Conservation (phyloP, 2,329 filamentous ascomycete genomes). For the Aspergillus caelatus region DNA sequence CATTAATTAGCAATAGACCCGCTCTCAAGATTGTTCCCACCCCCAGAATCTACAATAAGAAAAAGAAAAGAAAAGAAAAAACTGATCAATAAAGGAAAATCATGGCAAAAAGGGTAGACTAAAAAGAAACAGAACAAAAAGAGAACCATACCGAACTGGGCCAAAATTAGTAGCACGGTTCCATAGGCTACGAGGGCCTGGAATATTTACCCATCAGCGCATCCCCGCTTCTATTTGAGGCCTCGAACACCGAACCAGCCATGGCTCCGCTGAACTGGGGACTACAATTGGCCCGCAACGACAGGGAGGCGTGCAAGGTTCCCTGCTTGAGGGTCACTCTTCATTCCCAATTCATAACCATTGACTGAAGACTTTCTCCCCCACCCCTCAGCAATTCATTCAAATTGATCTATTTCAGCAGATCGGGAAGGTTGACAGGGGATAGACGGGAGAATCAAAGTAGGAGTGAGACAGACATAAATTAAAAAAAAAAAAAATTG, state of each 20-base stretch:
- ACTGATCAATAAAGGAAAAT: not conserved
- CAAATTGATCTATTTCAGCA: not conserved
- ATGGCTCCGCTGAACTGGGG: not conserved
- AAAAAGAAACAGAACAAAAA: not conserved
- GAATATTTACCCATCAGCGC: conserved; percentile 16
- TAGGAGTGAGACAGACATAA: not conserved
- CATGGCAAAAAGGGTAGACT: not conserved
- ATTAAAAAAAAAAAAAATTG: not conserved
- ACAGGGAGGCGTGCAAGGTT: conserved; percentile 20
- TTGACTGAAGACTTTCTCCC: conserved; percentile 9
- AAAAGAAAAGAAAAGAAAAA: conserved; percentile 2
- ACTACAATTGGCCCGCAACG: conserved; percentile 18
- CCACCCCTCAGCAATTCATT: too few species aligned
- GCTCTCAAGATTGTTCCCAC: not conserved
- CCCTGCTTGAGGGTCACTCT: conserved; percentile 18
- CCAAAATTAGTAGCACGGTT: conserved; percentile 23
- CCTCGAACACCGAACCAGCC: conserved; percentile 22
- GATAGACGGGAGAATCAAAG: not conserved
- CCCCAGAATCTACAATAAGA: not conserved
- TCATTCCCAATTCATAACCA: conserved; percentile 10
- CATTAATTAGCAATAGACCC: not conserved
- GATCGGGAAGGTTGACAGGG: not conserved
- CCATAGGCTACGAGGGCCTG: conserved; percentile 13
- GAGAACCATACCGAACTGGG: conserved; percentile 13
- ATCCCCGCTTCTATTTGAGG: conserved; percentile 27